Percentiles rank a stretch among this genome's conserved stretches.
Evolutionary conservation across 2,329 filamentous ascomycete genomes (phyloP).

Genomic region (Fusarium pseudonygamai): DNA sequence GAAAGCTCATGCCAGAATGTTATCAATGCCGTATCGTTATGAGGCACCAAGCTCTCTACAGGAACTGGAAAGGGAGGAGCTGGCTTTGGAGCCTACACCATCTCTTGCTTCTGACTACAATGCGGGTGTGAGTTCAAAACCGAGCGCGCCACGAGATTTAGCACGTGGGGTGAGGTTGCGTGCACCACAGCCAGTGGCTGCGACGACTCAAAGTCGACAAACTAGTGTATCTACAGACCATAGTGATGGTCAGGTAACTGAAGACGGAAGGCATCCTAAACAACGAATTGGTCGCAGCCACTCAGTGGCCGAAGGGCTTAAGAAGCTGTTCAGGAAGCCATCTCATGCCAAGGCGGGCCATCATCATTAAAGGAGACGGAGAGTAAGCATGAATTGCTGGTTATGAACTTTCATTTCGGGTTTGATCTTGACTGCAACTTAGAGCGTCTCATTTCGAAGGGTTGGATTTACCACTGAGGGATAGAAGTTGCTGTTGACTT

Average conservation of each 20-base stretch:
- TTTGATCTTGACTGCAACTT: background rate
- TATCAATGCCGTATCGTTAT: slow-evolving; percentile 13
- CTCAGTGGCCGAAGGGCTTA: slow-evolving; percentile 51
- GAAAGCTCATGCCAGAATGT: background rate
- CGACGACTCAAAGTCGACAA: slow-evolving; percentile 6
- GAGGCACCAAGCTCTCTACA: slow-evolving; percentile 4
- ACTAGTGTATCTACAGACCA: slow-evolving; percentile 9
- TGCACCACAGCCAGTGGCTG: slow-evolving; percentile 9
- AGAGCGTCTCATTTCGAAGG: background rate
- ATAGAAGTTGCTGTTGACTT: background rate
- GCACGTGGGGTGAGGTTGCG: background rate
- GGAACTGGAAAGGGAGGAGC: slow-evolving; percentile 11
- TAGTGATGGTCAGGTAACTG: background rate
- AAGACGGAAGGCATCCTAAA: slow-evolving; percentile 8
- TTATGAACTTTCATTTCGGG: background rate
- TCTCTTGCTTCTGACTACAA: slow-evolving; percentile 9
- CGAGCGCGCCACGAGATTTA: background rate
- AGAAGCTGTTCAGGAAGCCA: slow-evolving; percentile 52
- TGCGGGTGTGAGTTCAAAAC: background rate
- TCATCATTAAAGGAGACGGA: background rate
- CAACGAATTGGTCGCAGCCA: slow-evolving; percentile 43
- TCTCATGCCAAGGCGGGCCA: slow-evolving; percentile 11
- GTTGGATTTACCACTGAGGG: background rate
- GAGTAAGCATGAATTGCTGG: background rate
- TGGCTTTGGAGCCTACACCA: slow-evolving; percentile 11